These are phyloP conservation scores for Ambrosiella cleistominuta DNA, from an alignment of 2,329 filamentous ascomycete species.

Conservation along the genomic window DNA sequence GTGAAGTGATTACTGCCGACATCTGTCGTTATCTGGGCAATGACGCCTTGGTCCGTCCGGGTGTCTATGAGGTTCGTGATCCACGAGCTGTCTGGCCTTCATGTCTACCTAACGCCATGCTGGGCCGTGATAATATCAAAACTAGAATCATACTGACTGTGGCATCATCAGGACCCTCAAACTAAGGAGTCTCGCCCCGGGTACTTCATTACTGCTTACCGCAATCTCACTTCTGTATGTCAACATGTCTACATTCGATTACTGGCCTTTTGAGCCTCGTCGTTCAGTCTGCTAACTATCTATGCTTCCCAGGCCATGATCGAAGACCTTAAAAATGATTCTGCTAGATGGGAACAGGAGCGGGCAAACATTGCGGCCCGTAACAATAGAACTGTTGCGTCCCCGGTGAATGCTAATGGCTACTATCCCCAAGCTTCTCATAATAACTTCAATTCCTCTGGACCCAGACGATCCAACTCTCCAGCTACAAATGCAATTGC, in stretches of 20 bases:
- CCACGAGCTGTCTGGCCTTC: neutral
- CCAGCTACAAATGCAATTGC: constrained; percentile 7
- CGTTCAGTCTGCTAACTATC: constrained; percentile 13
- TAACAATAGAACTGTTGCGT: constrained; percentile 6
- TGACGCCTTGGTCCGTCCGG: constrained; percentile 61
- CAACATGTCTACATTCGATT: neutral
- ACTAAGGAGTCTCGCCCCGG: constrained; percentile 46
- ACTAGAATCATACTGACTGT: constrained; percentile 5
- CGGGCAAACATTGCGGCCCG: constrained; percentile 18
- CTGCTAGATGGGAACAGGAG: constrained; percentile 43
- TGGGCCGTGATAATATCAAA: neutral
- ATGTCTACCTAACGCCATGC: too few species aligned
- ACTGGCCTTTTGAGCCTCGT: neutral
- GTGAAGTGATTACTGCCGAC: constrained; percentile 65
- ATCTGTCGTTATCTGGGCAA: constrained; percentile 73
- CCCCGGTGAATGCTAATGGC: constrained; percentile 4
- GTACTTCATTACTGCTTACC: constrained; percentile 64
- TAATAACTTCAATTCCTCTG: neutral
- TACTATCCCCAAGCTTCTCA: constrained; percentile 1
- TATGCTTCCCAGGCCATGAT: constrained; percentile 36
- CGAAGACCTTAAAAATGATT: constrained; percentile 43
- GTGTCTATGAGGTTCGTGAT: constrained; percentile 49
- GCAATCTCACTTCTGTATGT: constrained; percentile 60
- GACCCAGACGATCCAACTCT: constrained; percentile 7
- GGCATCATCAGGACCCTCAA: constrained; percentile 29